Conservation (phyloP, 2,329 filamentous ascomycete genomes). For the Proliferodiscus dingleyae region DNA sequence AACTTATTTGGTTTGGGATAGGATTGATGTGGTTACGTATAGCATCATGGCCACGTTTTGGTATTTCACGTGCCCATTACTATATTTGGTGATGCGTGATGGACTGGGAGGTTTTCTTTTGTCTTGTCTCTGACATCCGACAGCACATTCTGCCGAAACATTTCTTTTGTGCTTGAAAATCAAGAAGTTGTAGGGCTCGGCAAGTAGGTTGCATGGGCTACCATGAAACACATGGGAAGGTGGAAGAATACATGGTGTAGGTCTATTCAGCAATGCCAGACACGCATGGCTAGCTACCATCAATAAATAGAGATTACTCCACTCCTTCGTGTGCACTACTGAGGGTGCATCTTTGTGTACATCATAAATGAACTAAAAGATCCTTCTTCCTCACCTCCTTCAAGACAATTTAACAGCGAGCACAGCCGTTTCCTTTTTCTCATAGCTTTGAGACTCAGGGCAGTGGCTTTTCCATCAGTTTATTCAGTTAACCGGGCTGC, state of each 20-base stretch:
- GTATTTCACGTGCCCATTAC: neutral
- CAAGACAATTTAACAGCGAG: no score
- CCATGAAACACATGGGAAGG: neutral
- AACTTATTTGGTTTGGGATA: conserved; percentile 3
- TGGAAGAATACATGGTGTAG: conserved; percentile 1
- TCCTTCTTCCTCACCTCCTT: no score
- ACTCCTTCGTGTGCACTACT: no score
- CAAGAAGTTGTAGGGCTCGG: neutral
- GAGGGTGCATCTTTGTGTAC: no score
- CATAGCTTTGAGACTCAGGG: no score
- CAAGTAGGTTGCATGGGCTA: neutral
- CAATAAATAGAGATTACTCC: neutral
- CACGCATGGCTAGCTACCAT: neutral
- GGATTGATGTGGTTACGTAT: conserved; percentile 1
- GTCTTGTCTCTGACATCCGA: conserved; percentile 14
- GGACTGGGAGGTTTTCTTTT: conserved; percentile 9
- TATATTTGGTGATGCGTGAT: neutral
- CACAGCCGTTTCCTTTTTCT: no score
- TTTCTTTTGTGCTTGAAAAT: conserved; percentile 18
- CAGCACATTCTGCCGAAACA: conserved; percentile 26
- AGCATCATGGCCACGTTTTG: neutral
- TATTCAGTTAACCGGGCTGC: no score
- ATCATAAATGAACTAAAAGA: no score
- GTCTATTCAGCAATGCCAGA: neutral
- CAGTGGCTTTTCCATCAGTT: no score